A percentile compares a stretch with the other conserved stretches of the same genome.
Evolutionary conservation across 495 filamentous ascomycete species (phyloP).

Genomic region (Xylaria flabelliformis): DNA sequence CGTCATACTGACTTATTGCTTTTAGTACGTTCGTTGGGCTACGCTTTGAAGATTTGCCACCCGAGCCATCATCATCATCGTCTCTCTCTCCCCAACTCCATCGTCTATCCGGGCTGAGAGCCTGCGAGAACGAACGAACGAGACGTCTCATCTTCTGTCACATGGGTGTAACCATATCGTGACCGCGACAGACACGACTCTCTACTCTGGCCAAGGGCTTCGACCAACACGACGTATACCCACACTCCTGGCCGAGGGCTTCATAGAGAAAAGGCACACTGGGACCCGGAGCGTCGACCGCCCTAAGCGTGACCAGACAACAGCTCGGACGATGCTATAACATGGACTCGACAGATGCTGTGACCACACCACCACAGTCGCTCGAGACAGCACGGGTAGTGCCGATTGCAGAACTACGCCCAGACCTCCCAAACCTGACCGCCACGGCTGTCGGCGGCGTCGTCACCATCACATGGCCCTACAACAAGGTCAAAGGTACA

Average conservation of each 20-base stretch:
- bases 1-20: slow-evolving; percentile 13
- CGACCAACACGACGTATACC: neutral
- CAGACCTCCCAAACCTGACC: slow-evolving; percentile 50
- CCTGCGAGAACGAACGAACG: neutral
- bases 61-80: neutral
- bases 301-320: slow-evolving; percentile 26
- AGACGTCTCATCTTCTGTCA: neutral
- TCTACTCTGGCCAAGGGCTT: too few relatives aligned
- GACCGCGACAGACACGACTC: slow-evolving; percentile 1
- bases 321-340: slow-evolving; percentile 36
- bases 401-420: slow-evolving; percentile 73
- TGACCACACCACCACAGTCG: slow-evolving; percentile 23
- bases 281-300: slow-evolving; percentile 9
- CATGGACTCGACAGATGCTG: slow-evolving; percentile 33
- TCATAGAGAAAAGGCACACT: neutral
- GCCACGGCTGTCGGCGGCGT: slow-evolving; percentile 60
- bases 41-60: neutral
- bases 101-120: neutral
- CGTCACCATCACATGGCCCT: slow-evolving; percentile 91
- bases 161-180: neutral
- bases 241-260: neutral
- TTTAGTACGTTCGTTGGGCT: neutral
- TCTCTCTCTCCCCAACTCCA: neutral
- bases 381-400: slow-evolving; percentile 44
- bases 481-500: slow-evolving; percentile 73